Base-by-base conservation (phyloP, 306 rosid species). In the Dalbergia cultrata region DNA sequence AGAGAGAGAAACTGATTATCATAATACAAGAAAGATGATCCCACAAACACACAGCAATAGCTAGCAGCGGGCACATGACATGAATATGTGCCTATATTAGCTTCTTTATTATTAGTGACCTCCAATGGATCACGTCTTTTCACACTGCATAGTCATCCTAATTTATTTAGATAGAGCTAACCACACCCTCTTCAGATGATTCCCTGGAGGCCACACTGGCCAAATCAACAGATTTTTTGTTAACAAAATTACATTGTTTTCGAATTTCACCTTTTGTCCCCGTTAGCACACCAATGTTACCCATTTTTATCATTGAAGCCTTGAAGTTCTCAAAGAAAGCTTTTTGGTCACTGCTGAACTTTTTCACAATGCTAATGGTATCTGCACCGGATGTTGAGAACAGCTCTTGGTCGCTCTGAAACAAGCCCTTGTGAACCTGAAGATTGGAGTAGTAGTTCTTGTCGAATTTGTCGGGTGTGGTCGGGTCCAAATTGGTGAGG, bases 321-420 rank as follows among this genome's bases (percentile, higher is more conserved):
- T 8, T 9, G 43, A 85, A 85, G 65, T 26, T 14, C 0, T 67
- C 22, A 43, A 77, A 85, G 77, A 85, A 85, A 33, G 44, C 64
- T 0, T 6, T 5, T 72, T 72, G 80, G 47, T 60, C 5, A 3
- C 18, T 33, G 0, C 63, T 60, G 43, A 81, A 85, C 3, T 21
- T 66, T n/a, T 72, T 81, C 57, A 81, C 86, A 17, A 81, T 72
- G 43, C 4, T 3, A 13, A 66, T 60, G 1, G 88, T 85, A 22
- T 81, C 88, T 0, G 88, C 81, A 1, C 64, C 77, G 0, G 74
- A 1, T 13, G 88, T 85, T 13, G 88, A 85, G 62, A 85, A 81
- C 6, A 85, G 6, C 6, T 49, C 88, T 67, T 85, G 88, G 10
- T 85, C 88, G 52, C 88, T 85, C 39, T 81, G 83, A 8, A 85